A percentile compares a stretch with the other conserved stretches of the same genome.
Evolutionary conservation across 73 alveolate species (phyloP).

Genomic region (Paramecium caudatum): DNA sequence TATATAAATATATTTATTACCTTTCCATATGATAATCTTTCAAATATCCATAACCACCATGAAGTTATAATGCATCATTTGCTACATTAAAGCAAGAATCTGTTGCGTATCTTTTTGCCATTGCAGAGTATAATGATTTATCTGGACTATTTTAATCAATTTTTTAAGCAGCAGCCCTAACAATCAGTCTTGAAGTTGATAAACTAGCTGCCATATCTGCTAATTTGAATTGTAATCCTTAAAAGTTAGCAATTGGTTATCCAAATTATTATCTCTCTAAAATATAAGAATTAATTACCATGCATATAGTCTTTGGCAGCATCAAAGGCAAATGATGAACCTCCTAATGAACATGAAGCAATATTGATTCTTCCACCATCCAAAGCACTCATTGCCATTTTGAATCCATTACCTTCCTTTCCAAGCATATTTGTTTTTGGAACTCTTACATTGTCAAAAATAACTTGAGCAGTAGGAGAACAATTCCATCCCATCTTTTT

Average conservation of each 20-base stretch:
- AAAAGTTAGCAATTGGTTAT: slow-evolving; percentile 78
- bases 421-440: slow-evolving; percentile 86
- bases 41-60: slow-evolving; percentile 94
- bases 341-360: slow-evolving; percentile 89
- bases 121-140: slow-evolving; percentile 84
- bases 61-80: slow-evolving; percentile 87
- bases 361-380: slow-evolving; percentile 95
- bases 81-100: slow-evolving; percentile 88
- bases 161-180: slow-evolving; percentile 90
- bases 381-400: slow-evolving; percentile 91
- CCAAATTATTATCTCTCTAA: slow-evolving; percentile 87
- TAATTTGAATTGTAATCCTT: slow-evolving; percentile 84
- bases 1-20: background rate
- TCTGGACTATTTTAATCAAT: slow-evolving; percentile 79
- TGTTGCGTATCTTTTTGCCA: slow-evolving; percentile 93
- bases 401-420: slow-evolving; percentile 87
- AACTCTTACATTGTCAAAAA: slow-evolving; percentile 88
- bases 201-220: slow-evolving; percentile 87
- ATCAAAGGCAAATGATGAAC: slow-evolving; percentile 87
- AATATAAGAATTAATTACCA: background rate
- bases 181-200: slow-evolving; percentile 90
- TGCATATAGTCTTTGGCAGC: slow-evolving; percentile 82
- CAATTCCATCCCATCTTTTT: slow-evolving; percentile 91
- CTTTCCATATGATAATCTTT: slow-evolving; percentile 89
- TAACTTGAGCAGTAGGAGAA: slow-evolving; percentile 86